Conservation (phyloP, 768 basidiomycete genomes). For the Pisolithus sp. region DNA sequence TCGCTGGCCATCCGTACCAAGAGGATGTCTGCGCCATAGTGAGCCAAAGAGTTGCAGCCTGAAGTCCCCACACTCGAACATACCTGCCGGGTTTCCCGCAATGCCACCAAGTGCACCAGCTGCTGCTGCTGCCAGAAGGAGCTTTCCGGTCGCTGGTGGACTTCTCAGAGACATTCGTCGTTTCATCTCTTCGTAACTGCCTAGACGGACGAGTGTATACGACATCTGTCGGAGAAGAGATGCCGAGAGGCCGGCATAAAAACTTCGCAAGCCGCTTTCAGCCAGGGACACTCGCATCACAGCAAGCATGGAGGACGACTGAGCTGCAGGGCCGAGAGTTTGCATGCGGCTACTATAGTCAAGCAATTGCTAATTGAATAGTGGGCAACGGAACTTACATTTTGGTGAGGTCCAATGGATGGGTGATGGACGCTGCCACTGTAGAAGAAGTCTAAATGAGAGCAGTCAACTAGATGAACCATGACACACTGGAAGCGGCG, state of each 20-base stretch:
- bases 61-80: not conserved
- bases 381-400: constrained; percentile 42
- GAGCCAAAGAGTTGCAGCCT: not conserved
- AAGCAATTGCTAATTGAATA: not conserved
- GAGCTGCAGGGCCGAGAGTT: constrained; percentile 47
- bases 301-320: constrained; percentile 57
- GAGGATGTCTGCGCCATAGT: constrained; percentile 49
- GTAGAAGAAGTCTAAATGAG: constrained; percentile 5
- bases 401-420: constrained; percentile 83
- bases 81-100: constrained; percentile 82
- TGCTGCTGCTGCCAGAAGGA: constrained; percentile 59
- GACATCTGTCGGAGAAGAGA: constrained; percentile 87
- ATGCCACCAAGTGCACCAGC: constrained; percentile 80
- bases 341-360: constrained; percentile 64
- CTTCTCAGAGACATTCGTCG: constrained; percentile 43
- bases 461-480: not conserved
- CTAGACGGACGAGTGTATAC: constrained; percentile 81
- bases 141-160: constrained; percentile 44
- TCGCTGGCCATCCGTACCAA: constrained; percentile 89
- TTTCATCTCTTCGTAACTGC: constrained; percentile 77
- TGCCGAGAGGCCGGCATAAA: constrained; percentile 79
- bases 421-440: constrained; percentile 81
- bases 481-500: constrained; percentile 52
- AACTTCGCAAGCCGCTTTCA: constrained; percentile 62
- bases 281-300: constrained; percentile 60